Evolutionary conservation across 805 yeast species (phyloP).

Genomic region (Diddensiella santjacobensis): DNA sequence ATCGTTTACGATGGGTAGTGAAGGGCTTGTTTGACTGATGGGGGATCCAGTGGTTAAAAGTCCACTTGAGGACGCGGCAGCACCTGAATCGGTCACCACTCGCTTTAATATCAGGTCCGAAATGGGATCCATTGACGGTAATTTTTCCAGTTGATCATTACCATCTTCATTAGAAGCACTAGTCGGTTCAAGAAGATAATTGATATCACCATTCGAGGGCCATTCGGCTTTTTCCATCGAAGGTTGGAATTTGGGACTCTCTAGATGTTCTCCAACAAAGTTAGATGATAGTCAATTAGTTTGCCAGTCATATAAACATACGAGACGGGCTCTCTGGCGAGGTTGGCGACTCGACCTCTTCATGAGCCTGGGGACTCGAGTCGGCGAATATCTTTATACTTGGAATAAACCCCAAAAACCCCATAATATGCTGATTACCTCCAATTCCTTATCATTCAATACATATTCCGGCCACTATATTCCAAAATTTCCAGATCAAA

Average conservation of each 20-base stretch:
- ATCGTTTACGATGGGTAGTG: background rate
- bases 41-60: background rate
- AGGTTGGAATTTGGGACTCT: too few species aligned
- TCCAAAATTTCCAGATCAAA: too few species aligned
- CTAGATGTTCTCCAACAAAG: too few species aligned
- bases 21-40: conserved; percentile 1
- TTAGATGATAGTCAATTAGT: too few species aligned
- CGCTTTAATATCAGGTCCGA: conserved; percentile 15
- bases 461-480: too few species aligned
- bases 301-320: too few species aligned
- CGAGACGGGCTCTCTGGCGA: background rate
- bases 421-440: too few species aligned
- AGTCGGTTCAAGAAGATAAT: background rate
- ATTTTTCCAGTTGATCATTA: background rate
- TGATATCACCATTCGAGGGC: background rate
- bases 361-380: background rate
- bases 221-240: too few species aligned
- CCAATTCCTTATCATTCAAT: too few species aligned
- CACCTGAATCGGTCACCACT: conserved; percentile 2
- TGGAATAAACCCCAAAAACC: conserved; percentile 9
- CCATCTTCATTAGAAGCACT: background rate
- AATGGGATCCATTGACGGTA: conserved; percentile 14
- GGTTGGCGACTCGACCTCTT: conserved; percentile 3
- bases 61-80: background rate
- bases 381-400: conserved; percentile 7